Evolutionary conservation across 2,329 filamentous ascomycete genomes (phyloP).

Genomic region (Immersiporthe knoxdaviesiana): DNA sequence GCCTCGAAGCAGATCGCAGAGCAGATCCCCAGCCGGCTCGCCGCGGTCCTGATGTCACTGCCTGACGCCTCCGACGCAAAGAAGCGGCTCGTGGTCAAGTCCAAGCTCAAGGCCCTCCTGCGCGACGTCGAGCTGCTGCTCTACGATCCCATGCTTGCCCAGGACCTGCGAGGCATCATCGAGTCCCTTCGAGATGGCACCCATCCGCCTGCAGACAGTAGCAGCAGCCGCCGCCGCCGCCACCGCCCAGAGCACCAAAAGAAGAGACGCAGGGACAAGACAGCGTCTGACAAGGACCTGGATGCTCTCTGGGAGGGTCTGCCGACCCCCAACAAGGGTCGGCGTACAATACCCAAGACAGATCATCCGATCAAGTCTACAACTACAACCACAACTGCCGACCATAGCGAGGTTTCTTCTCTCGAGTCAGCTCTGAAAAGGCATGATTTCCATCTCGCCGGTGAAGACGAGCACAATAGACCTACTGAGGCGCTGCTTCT

Average conservation of each 20-base stretch:
- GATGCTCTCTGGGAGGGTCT: background rate
- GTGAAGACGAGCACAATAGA: background rate
- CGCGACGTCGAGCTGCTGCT: slow-evolving; percentile 2
- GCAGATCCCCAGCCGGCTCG: slow-evolving; percentile 11
- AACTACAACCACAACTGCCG: background rate
- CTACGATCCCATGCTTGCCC: slow-evolving; percentile 6
- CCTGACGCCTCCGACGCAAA: background rate
- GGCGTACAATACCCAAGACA: background rate
- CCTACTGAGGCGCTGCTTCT: background rate
- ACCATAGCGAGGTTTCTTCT: background rate
- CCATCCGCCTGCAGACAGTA: background rate
- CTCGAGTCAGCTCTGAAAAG: background rate
- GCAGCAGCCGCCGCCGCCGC: too few species aligned
- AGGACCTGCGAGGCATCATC: slow-evolving; percentile 6
- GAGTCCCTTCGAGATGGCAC: background rate
- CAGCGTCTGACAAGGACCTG: background rate
- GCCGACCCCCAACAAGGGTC: background rate
- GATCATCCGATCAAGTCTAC: background rate
- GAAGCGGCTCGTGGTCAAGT: slow-evolving; percentile 3
- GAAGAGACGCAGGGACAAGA: background rate
- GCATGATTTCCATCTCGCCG: too few species aligned
- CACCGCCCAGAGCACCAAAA: background rate
- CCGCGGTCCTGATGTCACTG: slow-evolving; percentile 5
- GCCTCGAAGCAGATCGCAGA: background rate
- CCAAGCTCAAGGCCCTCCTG: slow-evolving; percentile 12